phyloP scores from a whole-genome alignment of 768 basidiomycete species.

The Boletales sp. region DNA sequence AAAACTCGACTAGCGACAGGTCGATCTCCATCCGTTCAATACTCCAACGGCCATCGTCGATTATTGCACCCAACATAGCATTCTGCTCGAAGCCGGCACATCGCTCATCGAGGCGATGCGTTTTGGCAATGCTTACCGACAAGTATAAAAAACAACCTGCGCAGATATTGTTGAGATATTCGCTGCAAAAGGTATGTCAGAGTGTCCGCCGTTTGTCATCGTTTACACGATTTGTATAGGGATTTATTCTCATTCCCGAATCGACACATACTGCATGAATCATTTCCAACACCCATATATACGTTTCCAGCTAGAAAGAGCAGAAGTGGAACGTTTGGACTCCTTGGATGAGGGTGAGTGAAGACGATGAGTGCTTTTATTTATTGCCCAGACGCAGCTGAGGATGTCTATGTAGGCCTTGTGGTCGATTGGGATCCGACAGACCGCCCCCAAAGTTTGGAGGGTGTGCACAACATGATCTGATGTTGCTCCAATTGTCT shows the following conservation, averaged over 20 bases:
- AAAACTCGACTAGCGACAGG: slow-evolving; percentile 26
- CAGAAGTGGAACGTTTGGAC: slow-evolving; percentile 51
- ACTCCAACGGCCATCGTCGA: slow-evolving; percentile 57
- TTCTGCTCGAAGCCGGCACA: slow-evolving; percentile 57
- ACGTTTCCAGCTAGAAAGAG: slow-evolving; percentile 50
- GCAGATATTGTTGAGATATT: slow-evolving; percentile 51
- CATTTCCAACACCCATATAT: slow-evolving; percentile 56
- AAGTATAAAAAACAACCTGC: slow-evolving; percentile 58
- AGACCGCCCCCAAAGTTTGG: slow-evolving; percentile 4
- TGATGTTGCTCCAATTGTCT: slow-evolving; percentile 4
- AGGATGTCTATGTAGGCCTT: slow-evolving; percentile 1
- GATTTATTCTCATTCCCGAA: slow-evolving; percentile 63
- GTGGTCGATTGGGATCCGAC: slow-evolving; percentile 10
- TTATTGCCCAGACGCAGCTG: background rate
- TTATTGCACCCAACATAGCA: slow-evolving; percentile 51
- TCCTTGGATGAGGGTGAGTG: slow-evolving; percentile 49
- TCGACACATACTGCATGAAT: slow-evolving; percentile 53
- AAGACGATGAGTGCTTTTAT: background rate
- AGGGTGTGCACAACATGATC: background rate
- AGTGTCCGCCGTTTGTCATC: background rate
- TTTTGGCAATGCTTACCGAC: slow-evolving; percentile 42
- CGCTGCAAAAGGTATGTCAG: slow-evolving; percentile 60
- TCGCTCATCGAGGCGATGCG: slow-evolving; percentile 40
- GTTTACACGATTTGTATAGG: slow-evolving; percentile 3
- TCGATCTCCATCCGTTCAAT: slow-evolving; percentile 70